Evolutionary conservation across 768 basidiomycete genomes (phyloP).

Genomic region (Tylopilus plumbeoviolaceoides): DNA sequence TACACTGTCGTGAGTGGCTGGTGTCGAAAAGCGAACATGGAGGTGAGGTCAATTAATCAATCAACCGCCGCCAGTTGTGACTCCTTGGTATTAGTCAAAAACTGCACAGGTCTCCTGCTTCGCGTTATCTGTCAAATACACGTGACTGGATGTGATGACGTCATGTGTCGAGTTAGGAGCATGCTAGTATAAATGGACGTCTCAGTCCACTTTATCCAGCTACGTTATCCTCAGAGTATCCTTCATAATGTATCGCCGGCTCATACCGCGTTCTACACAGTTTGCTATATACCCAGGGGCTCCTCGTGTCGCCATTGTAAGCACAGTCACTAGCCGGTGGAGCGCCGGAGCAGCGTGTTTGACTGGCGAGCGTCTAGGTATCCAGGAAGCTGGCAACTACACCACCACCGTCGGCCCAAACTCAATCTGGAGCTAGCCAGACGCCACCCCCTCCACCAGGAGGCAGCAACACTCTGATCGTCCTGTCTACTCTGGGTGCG

Average conservation of each 20-base stretch:
- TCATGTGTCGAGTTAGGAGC: background rate
- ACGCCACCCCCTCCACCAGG: constrained; percentile 3
- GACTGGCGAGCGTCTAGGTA: constrained; percentile 1
- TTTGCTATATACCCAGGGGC: constrained; percentile 10
- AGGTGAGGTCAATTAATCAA: too few species aligned
- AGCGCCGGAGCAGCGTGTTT: background rate
- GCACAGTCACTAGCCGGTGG: background rate
- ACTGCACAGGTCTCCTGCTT: too few species aligned
- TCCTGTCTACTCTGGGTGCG: constrained; percentile 30
- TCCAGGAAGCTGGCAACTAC: constrained; percentile 15
- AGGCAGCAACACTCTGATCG: constrained; percentile 26
- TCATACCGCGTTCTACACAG: constrained; percentile 7
- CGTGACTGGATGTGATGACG: background rate
- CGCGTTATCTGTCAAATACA: too few species aligned
- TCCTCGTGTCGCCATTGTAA: constrained; percentile 8
- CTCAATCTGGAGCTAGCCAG: background rate
- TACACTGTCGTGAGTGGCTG: background rate
- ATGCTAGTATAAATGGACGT: background rate
- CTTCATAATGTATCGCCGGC: constrained; percentile 13
- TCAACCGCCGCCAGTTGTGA: too few species aligned
- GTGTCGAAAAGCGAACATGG: constrained; percentile 1
- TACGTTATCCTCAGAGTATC: background rate
- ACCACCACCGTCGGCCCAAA: constrained; percentile 12
- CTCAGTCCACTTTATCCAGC: background rate
- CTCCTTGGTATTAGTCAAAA: too few species aligned